Conservation (phyloP, 2,329 filamentous ascomycete genomes). For the Metarhizium robertsii region DNA sequence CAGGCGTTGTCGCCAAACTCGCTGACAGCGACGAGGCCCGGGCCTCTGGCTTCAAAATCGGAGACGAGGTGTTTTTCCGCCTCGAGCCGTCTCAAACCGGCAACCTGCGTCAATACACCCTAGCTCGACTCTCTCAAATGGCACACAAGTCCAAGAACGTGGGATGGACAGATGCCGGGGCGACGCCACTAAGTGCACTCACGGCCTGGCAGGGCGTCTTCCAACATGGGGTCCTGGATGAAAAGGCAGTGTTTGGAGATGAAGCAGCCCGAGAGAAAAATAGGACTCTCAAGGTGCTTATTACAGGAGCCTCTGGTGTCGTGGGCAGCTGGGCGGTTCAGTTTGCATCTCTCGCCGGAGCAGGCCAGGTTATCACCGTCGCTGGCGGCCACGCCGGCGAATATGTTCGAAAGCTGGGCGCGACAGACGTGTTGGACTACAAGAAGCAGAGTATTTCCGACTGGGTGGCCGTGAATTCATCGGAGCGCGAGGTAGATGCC, state of each 20-base stretch:
- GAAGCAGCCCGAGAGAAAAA: conserved; percentile 10
- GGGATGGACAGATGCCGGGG: conserved; percentile 22
- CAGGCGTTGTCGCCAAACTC: conserved; percentile 22
- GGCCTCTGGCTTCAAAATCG: conserved; percentile 19
- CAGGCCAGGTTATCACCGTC: conserved; percentile 21
- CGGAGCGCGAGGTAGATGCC: conserved; percentile 18
- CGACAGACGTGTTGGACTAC: conserved; percentile 26
- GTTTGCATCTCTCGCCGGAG: conserved; percentile 23
- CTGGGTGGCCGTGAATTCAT: conserved; percentile 18
- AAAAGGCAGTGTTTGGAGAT: conserved; percentile 10
- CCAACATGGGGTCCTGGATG: conserved; percentile 19
- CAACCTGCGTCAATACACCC: conserved; percentile 19
- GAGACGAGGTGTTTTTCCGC: conserved; percentile 22
- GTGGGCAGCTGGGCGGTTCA: conserved; percentile 29
- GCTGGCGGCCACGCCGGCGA: conserved; percentile 18
- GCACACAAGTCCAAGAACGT: conserved; percentile 21
- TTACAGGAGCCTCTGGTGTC: conserved; percentile 26
- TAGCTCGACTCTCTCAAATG: conserved; percentile 20
- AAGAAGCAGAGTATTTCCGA: conserved; percentile 14
- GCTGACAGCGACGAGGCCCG: conserved; percentile 4
- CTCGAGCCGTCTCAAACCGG: conserved; percentile 15
- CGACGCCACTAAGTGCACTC: conserved; percentile 26
- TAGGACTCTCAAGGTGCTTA: conserved; percentile 18
- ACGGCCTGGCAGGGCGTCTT: conserved; percentile 31
- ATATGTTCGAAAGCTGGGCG: conserved; percentile 20